Evolutionary conservation across 2,329 filamentous ascomycete genomes (phyloP).

Genomic region (Cercospora berteroae): DNA sequence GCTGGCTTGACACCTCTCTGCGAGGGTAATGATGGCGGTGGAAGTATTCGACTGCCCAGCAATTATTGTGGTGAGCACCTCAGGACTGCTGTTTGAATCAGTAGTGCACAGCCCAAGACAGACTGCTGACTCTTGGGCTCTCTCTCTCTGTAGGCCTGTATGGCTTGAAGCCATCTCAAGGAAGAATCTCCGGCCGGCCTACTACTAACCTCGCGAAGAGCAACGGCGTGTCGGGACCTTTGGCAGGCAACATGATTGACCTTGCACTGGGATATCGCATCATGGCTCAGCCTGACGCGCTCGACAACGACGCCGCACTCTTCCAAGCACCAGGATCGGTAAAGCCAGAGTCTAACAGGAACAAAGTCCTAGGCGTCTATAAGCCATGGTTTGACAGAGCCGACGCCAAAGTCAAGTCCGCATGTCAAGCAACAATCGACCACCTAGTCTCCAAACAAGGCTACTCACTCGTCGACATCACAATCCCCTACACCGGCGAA

Average conservation of each 20-base stretch:
- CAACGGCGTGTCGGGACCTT: conserved; percentile 68
- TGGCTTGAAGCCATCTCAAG: conserved; percentile 76
- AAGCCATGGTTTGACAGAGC: conserved; percentile 68
- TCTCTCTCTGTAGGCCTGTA: conserved; percentile 54
- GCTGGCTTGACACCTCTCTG: conserved; percentile 72
- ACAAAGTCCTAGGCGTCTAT: conserved; percentile 69
- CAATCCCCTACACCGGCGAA: conserved; percentile 65
- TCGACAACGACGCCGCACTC: conserved; percentile 57
- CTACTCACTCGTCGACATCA: conserved; percentile 60
- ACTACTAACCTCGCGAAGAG: conserved; percentile 59
- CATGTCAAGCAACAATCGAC: conserved; percentile 62
- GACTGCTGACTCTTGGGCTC: background rate
- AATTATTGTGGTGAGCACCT: conserved; percentile 60
- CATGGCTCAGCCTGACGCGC: conserved; percentile 70
- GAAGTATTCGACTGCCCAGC: conserved; percentile 70
- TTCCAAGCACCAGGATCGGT: conserved; percentile 55
- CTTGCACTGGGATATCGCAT: conserved; percentile 78
- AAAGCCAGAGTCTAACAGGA: conserved; percentile 24
- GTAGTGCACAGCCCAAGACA: background rate
- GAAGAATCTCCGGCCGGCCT: conserved; percentile 62
- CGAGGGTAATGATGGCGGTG: conserved; percentile 71
- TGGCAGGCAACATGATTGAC: conserved; percentile 73
- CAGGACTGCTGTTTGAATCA: background rate
- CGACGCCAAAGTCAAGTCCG: conserved; percentile 59
- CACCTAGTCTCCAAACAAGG: conserved; percentile 54